Percentiles rank a stretch among this genome's conserved stretches.
Conservation (phyloP, 140 eudicot genomes). For the Anethum foeniculum region DNA sequence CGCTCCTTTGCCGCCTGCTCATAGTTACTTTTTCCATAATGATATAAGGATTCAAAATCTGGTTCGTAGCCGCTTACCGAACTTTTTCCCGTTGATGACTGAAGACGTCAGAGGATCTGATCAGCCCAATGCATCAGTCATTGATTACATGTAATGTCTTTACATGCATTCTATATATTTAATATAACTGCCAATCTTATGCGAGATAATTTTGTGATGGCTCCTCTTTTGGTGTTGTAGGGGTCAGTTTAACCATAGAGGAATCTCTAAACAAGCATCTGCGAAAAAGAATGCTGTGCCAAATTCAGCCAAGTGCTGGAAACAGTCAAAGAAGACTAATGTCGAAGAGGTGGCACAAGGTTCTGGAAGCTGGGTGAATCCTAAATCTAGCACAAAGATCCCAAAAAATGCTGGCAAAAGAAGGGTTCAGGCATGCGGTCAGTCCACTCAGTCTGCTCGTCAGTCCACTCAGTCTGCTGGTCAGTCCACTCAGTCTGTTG, state of each 20-base stretch:
- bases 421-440: constrained; percentile 65
- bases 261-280: constrained; percentile 36
- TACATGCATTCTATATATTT: constrained; percentile 5
- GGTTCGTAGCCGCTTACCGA: constrained; percentile 65
- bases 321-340: constrained; percentile 28
- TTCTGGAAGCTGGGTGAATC: constrained; percentile 38
- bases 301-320: constrained; percentile 29
- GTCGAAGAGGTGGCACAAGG: constrained; percentile 26
- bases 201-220: not conserved
- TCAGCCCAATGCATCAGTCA: constrained; percentile 43
- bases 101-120: constrained; percentile 23
- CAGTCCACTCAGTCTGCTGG: constrained; percentile 3
- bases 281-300: constrained; percentile 23
- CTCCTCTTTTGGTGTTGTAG: constrained; percentile 28
- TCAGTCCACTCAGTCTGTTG: constrained; percentile 29
- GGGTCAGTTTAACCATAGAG: constrained; percentile 58
- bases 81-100: constrained; percentile 47
- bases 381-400: constrained; percentile 30
- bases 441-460: constrained; percentile 9
- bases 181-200: not conserved
- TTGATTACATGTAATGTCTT: constrained; percentile 67
- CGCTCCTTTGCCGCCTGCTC: constrained; percentile 57
- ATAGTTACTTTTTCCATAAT: constrained; percentile 53
- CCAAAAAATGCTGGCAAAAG: constrained; percentile 77
- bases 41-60: constrained; percentile 65